Percentiles rank a stretch among this genome's conserved stretches.
Conservation (phyloP, 2,329 filamentous ascomycete species). For the Penicillium sclerotiorum region DNA sequence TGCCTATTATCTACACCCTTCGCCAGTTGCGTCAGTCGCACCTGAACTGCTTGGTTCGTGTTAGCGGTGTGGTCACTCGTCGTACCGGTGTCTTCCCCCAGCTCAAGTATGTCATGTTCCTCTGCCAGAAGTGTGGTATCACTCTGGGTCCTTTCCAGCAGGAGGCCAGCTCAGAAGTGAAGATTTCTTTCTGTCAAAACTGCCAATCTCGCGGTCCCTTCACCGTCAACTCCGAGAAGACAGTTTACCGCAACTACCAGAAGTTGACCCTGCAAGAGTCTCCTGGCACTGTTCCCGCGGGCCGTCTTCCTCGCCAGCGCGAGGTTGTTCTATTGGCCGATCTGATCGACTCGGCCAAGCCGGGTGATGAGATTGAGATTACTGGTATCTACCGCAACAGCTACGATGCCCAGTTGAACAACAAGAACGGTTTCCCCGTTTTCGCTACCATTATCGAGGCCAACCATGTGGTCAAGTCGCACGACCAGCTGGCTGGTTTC, state of each 20-base stretch:
- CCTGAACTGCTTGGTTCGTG: conserved; percentile 91
- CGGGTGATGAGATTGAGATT: conserved; percentile 95
- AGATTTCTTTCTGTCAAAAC: conserved; percentile 93
- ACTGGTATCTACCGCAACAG: conserved; percentile 98
- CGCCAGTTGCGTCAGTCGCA: conserved; percentile 94
- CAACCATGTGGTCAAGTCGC: conserved; percentile 94
- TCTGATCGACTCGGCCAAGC: conserved; percentile 93
- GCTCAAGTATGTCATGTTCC: conserved; percentile 97
- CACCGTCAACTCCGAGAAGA: conserved; percentile 94
- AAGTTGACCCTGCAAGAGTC: conserved; percentile 97
- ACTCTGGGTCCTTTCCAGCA: conserved; percentile 96
- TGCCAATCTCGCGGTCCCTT: conserved; percentile 96
- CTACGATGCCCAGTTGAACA: conserved; percentile 96
- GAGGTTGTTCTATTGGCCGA: conserved; percentile 97
- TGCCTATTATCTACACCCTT: conserved; percentile 92
- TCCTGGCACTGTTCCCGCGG: conserved; percentile 92
- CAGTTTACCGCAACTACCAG: conserved; percentile 97
- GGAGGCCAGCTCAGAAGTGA: conserved; percentile 94
- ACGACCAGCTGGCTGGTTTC: conserved; percentile 97
- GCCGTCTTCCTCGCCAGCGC: conserved; percentile 86
- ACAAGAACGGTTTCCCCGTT: conserved; percentile 97
- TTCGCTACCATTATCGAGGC: conserved; percentile 97
- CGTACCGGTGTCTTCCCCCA: conserved; percentile 96
- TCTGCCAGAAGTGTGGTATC: conserved; percentile 89
- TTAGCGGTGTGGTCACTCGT: conserved; percentile 92